Conservation (phyloP, 2,329 filamentous ascomycete species). For the Colletotrichum filicis region DNA sequence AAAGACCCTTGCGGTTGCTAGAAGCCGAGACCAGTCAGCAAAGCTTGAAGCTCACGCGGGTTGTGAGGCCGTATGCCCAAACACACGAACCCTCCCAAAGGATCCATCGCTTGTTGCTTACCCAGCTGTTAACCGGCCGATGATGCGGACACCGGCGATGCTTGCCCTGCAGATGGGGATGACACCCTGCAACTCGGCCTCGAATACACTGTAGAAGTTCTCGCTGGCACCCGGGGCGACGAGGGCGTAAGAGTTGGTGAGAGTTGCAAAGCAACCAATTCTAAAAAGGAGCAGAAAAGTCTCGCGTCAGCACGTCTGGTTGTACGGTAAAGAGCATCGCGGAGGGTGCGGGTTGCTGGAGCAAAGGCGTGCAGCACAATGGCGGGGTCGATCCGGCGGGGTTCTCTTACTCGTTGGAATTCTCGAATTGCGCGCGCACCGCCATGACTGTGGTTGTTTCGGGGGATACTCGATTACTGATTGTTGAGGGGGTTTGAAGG, state of each 20-base stretch:
- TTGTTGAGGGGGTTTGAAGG: neutral
- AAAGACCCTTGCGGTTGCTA: slow-evolving; percentile 94
- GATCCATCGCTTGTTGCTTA: slow-evolving; percentile 50
- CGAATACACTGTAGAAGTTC: slow-evolving; percentile 99
- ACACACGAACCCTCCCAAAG: neutral
- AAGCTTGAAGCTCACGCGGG: neutral
- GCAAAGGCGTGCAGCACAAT: slow-evolving; percentile 32
- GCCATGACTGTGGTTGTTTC: slow-evolving; percentile 61
- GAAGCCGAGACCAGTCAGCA: slow-evolving; percentile 27
- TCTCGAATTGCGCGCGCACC: slow-evolving; percentile 83
- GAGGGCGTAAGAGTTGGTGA: slow-evolving; percentile 97
- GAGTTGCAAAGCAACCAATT: slow-evolving; percentile 94
- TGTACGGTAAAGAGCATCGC: neutral
- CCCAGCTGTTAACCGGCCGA: slow-evolving; percentile 94
- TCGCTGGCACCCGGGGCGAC: slow-evolving; percentile 95
- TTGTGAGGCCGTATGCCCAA: neutral
- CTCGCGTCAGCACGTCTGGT: slow-evolving; percentile 36
- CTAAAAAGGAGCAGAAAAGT: slow-evolving; percentile 56
- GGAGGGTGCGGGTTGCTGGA: slow-evolving; percentile 26
- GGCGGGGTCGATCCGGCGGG: slow-evolving; percentile 41
- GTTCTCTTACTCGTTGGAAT: slow-evolving; percentile 83
- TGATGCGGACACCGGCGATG: slow-evolving; percentile 95
- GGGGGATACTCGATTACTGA: slow-evolving; percentile 2
- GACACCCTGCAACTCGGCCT: slow-evolving; percentile 96
- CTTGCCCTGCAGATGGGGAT: slow-evolving; percentile 97